Conservation (phyloP, 345 rosid species). For the Dimocarpus longan region DNA sequence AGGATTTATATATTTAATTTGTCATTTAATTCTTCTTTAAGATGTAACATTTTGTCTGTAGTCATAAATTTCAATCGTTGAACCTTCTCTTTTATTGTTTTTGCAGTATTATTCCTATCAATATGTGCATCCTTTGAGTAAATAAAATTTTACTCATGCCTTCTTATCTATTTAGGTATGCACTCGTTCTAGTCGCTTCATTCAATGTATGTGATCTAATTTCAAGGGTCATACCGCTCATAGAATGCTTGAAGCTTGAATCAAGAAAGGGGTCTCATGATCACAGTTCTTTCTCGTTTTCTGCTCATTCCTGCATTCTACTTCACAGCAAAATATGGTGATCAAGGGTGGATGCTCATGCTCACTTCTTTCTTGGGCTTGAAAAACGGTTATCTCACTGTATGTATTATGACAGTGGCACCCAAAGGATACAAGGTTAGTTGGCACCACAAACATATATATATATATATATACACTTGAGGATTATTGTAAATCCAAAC, state of each 20-base stretch:
- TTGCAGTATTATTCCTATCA: conserved; percentile 75
- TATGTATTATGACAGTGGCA: conserved; percentile 75
- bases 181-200: conserved; percentile 65
- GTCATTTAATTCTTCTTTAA: too few species aligned
- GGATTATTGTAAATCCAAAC: background rate
- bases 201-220: conserved; percentile 71
- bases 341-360: conserved; percentile 84
- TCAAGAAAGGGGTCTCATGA: background rate
- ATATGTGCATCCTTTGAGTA: conserved; percentile 66
- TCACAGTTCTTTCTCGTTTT: background rate
- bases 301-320: background rate
- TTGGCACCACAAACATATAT: background rate
- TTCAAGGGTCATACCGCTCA: conserved; percentile 58
- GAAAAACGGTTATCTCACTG: conserved; percentile 80
- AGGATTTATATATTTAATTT: too few species aligned
- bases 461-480: conserved; percentile 40
- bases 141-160: background rate
- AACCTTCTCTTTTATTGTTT: background rate
- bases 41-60: conserved; percentile 37
- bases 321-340: background rate
- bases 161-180: conserved; percentile 50
- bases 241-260: background rate
- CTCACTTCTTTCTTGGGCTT: conserved; percentile 68
- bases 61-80: background rate
- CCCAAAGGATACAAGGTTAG: conserved; percentile 90